phyloP scores from a whole-genome alignment of 2,329 filamentous ascomycete species.

The Epicoccum sorghinum region DNA sequence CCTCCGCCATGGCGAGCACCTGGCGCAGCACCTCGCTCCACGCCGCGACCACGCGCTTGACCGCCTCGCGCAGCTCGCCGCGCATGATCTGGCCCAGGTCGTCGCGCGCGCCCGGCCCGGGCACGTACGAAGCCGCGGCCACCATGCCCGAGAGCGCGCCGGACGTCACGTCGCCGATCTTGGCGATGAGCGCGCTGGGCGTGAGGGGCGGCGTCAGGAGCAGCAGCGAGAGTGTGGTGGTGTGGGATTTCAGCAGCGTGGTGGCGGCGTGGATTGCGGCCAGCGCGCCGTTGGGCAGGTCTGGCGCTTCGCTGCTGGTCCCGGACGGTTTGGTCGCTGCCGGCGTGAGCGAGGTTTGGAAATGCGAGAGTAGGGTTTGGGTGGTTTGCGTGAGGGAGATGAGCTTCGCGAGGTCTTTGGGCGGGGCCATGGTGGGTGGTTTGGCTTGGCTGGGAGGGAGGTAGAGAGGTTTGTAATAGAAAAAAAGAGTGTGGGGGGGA shows the following conservation, averaged over 20 bases:
- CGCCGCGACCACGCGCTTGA: conserved; percentile 66
- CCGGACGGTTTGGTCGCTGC: background rate
- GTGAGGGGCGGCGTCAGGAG: conserved; percentile 88
- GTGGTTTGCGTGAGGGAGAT: conserved; percentile 45
- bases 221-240: conserved; percentile 85
- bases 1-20: conserved; percentile 65
- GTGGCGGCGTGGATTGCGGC: conserved; percentile 74
- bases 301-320: conserved; percentile 7
- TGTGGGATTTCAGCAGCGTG: conserved; percentile 77
- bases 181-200: conserved; percentile 71
- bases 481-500: background rate
- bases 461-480: background rate
- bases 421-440: background rate
- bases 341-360: conserved; percentile 41
- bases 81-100: conserved; percentile 57
- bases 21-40: conserved; percentile 65
- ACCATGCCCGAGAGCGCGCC: conserved; percentile 76
- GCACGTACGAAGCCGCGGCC: conserved; percentile 55
- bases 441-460: background rate
- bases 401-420: conserved; percentile 36
- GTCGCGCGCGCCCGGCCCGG: conserved; percentile 23
- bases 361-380: conserved; percentile 44
- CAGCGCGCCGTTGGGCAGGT: conserved; percentile 56
- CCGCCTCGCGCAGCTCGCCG: conserved; percentile 66
- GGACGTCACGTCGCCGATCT: conserved; percentile 74